Conservation (phyloP, 805 yeast species). For the Hanseniaspora taiwanica region DNA sequence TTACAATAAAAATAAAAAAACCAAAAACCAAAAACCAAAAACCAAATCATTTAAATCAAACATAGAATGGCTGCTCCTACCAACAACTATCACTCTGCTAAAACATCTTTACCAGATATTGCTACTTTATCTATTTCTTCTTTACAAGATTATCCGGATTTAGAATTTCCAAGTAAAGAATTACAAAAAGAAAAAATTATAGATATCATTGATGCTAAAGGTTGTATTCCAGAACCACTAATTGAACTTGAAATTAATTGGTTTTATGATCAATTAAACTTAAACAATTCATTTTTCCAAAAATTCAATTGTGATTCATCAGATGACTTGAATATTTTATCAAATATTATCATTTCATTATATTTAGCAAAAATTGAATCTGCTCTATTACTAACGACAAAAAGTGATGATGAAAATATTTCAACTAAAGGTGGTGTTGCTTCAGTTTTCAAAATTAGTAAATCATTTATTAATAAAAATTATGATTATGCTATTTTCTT, state of each 20-base stretch:
- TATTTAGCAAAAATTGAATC: conserved; percentile 92
- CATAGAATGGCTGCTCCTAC: not conserved
- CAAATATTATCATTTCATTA: conserved; percentile 72
- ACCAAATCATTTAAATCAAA: not conserved
- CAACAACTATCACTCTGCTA: no score
- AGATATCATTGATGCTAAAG: conserved; percentile 67
- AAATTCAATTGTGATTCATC: not conserved
- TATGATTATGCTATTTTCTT: conserved; percentile 86
- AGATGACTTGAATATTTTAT: conserved; percentile 69
- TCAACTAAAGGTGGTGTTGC: no score
- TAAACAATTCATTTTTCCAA: conserved; percentile 40
- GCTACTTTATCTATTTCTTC: conserved; percentile 30
- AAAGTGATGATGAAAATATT: no score
- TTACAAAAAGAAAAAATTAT: conserved; percentile 71
- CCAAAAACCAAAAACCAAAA: not conserved
- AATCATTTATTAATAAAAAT: not conserved
- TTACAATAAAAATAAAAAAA: not conserved
- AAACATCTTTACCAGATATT: conserved; percentile 22
- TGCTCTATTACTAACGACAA: conserved; percentile 32
- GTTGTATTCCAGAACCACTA: conserved; percentile 77
- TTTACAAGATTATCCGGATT: conserved; percentile 54
- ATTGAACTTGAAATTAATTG: conserved; percentile 80
- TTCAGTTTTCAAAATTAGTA: not conserved
- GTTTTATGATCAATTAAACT: conserved; percentile 80
- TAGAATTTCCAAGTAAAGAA: conserved; percentile 69